Percentiles rank a stretch among this genome's conserved stretches.
Conservation (phyloP, 2,329 filamentous ascomycete genomes). For the Cercospora janseana region DNA sequence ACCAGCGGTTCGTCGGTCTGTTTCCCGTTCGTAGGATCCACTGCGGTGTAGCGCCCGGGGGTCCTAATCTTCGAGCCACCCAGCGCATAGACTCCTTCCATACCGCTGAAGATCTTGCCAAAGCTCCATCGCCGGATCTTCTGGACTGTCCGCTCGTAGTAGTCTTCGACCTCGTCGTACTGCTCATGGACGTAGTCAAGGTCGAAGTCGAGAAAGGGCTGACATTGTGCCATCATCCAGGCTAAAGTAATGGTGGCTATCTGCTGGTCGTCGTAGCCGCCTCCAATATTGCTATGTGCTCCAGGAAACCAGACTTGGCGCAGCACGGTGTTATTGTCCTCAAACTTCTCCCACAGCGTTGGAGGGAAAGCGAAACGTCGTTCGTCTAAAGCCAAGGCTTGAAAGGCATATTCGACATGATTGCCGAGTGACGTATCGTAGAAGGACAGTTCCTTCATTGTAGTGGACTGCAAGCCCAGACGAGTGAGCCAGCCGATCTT, state of each 20-base stretch:
- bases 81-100: slow-evolving; percentile 48
- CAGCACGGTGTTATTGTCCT: slow-evolving; percentile 46
- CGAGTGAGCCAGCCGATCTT: slow-evolving; percentile 44
- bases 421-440: slow-evolving; percentile 49
- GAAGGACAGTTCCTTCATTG: slow-evolving; percentile 43
- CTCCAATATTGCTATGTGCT: slow-evolving; percentile 47
- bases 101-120: slow-evolving; percentile 48
- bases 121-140: slow-evolving; percentile 50
- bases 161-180: slow-evolving; percentile 45
- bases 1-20: slow-evolving; percentile 46
- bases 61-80: slow-evolving; percentile 48
- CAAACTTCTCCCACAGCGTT: slow-evolving; percentile 45
- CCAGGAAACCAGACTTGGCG: slow-evolving; percentile 52
- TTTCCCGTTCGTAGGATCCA: slow-evolving; percentile 45
- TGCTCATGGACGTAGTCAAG: slow-evolving; percentile 49
- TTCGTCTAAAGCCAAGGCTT: slow-evolving; percentile 48
- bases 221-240: slow-evolving; percentile 58
- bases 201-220: slow-evolving; percentile 49
- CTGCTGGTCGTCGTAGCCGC: slow-evolving; percentile 48
- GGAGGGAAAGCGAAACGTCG: slow-evolving; percentile 43
- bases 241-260: slow-evolving; percentile 54
- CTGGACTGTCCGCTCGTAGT: slow-evolving; percentile 45
- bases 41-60: slow-evolving; percentile 49
- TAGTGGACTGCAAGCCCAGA: slow-evolving; percentile 36
- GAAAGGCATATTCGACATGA: slow-evolving; percentile 46